Evolutionary conservation across 805 yeast species (phyloP), one percentile per base, ranked within the genome.

Genomic region (Pichia phayaonensis): DNA sequence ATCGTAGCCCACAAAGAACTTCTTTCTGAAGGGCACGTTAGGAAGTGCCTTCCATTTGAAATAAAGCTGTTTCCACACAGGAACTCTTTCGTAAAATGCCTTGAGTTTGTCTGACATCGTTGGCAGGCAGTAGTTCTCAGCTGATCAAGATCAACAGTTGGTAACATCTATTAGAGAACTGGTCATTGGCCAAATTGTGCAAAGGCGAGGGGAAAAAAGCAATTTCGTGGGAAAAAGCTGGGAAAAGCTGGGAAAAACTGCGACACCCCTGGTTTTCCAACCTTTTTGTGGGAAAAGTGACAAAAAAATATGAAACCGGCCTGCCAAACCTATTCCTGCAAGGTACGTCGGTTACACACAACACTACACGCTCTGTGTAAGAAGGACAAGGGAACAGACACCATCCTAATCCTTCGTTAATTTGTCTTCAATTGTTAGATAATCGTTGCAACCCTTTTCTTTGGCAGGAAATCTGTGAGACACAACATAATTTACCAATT

Each of bases 1-100:
- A 61, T 87, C 95, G 61, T 85, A 86, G 2, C 89, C 86, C 40
- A 82, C 72, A 58, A 86, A 86, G 70, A 81, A 86, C 61, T 73
- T 75, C 49, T 74, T 74, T 40, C 95, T 73, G 63, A 86, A 81
- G 0, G 95, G 95, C 4, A 86, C 73, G 43, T 71, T 75, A 42
- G 83, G 67, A 5, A 84, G 64, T 0, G 90, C 74, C 58, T 75
- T 77, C 80, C 83, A 86, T 56, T 71, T 70, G 64, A 77, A 76
- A 49, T 74, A 69, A 0, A 78, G 50, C 45, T 77, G 76, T 61
- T 72, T 77, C 70, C 75, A 71, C 6, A 72, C 62, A 1, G 84
- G 71, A 41, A 81, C 72, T 51, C 79, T 72, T n/a, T 41, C 34
- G 23, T 52, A 50, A 23, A 55, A 52, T 22, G 67, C 69, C 27